phyloP scores from a whole-genome alignment of 768 basidiomycete genomes.

The Lentinula sp. region DNA sequence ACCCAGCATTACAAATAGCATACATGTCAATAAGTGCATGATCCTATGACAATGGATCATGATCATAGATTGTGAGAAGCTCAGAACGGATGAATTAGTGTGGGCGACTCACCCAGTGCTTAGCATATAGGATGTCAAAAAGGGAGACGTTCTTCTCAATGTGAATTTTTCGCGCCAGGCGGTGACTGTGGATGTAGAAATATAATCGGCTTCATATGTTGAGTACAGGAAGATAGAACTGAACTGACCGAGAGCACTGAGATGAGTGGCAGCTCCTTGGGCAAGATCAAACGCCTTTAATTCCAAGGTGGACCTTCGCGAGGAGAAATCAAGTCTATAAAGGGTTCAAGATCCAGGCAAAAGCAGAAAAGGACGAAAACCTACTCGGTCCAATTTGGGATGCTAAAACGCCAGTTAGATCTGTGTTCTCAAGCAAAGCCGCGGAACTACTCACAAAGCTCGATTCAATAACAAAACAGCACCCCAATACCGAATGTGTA shows the following conservation, averaged over 20 bases:
- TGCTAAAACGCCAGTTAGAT: slow-evolving; percentile 31
- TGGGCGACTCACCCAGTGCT: slow-evolving; percentile 55
- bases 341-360: not conserved
- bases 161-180: slow-evolving; percentile 56
- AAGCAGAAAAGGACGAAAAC: slow-evolving; percentile 8
- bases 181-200: slow-evolving; percentile 35
- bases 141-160: slow-evolving; percentile 54
- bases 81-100: slow-evolving; percentile 4
- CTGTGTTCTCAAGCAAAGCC: not conserved
- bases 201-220: not conserved
- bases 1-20: slow-evolving; percentile 13
- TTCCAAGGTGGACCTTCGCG: slow-evolving; percentile 43
- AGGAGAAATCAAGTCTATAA: slow-evolving; percentile 34
- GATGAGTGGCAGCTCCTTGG: slow-evolving; percentile 65
- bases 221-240: too few species aligned
- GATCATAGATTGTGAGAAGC: slow-evolving; percentile 1
- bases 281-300: slow-evolving; percentile 71
- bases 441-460: slow-evolving; percentile 57
- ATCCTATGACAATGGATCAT: slow-evolving; percentile 40
- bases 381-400: slow-evolving; percentile 70
- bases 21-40: slow-evolving; percentile 74
- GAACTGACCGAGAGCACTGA: slow-evolving; percentile 52
- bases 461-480: slow-evolving; percentile 69
- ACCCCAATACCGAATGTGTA: slow-evolving; percentile 75
- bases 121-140: slow-evolving; percentile 64